phyloP scores from a whole-genome alignment of 306 rosid genomes.

The Corylus heterophylla region DNA sequence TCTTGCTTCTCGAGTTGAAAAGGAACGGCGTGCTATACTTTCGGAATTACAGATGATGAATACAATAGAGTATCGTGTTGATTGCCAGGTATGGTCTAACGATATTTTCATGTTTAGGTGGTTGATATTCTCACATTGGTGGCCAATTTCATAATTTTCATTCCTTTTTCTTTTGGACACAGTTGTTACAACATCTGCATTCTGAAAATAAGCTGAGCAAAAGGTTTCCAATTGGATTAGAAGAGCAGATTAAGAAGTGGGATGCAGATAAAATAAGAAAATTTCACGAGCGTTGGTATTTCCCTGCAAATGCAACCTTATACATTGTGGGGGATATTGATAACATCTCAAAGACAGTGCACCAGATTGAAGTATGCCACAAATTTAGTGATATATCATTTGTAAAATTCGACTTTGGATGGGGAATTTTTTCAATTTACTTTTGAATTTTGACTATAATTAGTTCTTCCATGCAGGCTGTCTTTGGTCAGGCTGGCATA shows the following conservation, averaged over 20 bases:
- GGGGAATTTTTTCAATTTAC: constrained; percentile 17
- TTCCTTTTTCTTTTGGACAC: constrained; percentile 34
- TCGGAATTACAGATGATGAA: constrained; percentile 99
- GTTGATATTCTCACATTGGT: constrained; percentile 26
- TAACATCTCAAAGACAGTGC: constrained; percentile 72
- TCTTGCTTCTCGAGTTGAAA: constrained; percentile 95
- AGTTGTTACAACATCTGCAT: constrained; percentile 96
- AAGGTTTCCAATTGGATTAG: constrained; percentile 98
- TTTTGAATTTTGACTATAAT: constrained; percentile 31
- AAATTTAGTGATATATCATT: constrained; percentile 18
- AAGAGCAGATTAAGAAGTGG: constrained; percentile 98
- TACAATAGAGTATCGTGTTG: constrained; percentile 96
- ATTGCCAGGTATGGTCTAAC: constrained; percentile 77
- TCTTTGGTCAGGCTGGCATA: constrained; percentile 75
- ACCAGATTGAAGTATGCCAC: constrained; percentile 79
- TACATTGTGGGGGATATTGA: constrained; percentile 96
- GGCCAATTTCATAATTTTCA: constrained; percentile 22
- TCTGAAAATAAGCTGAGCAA: constrained; percentile 98
- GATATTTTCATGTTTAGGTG: constrained; percentile 22
- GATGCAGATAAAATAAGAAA: constrained; percentile 95
- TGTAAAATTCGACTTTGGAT: constrained; percentile 22
- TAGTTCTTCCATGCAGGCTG: constrained; percentile 56
- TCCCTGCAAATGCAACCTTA: constrained; percentile 97
- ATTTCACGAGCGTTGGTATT: constrained; percentile 99
- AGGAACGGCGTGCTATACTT: constrained; percentile 95